These are phyloP conservation scores for Candida anutae DNA, from an alignment of 1,139 yeast genomes.

Conservation along the genomic window DNA sequence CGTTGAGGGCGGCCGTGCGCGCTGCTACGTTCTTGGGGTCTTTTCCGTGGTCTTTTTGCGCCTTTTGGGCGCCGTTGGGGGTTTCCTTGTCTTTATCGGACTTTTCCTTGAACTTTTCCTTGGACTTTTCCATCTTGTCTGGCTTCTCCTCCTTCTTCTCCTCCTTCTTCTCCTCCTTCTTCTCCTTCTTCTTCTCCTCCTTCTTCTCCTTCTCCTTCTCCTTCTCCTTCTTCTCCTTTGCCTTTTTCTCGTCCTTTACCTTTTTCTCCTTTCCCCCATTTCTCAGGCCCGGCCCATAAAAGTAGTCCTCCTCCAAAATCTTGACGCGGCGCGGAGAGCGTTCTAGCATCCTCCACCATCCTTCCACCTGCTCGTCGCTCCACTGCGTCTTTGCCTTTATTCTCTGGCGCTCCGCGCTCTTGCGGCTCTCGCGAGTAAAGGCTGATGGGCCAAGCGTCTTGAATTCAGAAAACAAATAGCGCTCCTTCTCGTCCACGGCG, in stretches of 20 bases:
- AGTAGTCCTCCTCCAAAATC: constrained; percentile 53
- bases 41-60: no score
- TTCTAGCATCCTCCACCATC: constrained; percentile 77
- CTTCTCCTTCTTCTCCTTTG: constrained; percentile 1
- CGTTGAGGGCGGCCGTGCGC: neutral
- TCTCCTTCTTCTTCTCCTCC: neutral
- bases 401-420: constrained; percentile 42
- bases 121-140: neutral
- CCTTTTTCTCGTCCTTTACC: neutral
- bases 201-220: neutral
- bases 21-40: no score
- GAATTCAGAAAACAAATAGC: constrained; percentile 49
- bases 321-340: constrained; percentile 56
- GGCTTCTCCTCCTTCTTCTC: constrained; percentile 2
- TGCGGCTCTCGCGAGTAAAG: constrained; percentile 47
- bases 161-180: constrained; percentile 1
- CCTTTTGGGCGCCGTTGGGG: neutral
- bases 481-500: constrained; percentile 30
- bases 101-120: constrained; percentile 3
- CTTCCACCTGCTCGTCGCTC: constrained; percentile 90
- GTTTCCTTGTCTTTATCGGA: neutral
- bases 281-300: constrained; percentile 38
- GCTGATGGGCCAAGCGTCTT: constrained; percentile 40
- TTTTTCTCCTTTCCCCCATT: constrained; percentile 10
- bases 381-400: constrained; percentile 50